A percentile compares a stretch with the other conserved stretches of the same genome.
Evolutionary conservation across 2,329 filamentous ascomycete genomes (phyloP).

Genomic region (Ophiostoma montium): DNA sequence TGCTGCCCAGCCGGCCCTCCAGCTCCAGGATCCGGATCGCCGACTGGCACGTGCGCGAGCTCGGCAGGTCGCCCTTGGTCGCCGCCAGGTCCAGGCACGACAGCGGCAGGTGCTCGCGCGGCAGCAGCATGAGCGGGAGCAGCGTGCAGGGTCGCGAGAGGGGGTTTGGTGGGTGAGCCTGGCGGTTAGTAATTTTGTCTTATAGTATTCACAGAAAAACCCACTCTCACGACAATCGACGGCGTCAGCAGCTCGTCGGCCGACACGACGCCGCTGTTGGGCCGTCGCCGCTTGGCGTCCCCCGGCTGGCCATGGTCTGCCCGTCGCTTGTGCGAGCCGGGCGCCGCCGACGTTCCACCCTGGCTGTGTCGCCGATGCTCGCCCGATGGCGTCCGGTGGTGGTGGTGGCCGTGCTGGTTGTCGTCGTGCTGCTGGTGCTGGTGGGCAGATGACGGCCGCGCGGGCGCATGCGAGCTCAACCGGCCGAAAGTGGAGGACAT

Average conservation of each 20-base stretch:
- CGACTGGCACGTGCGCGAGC: constrained; percentile 44
- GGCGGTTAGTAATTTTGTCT: too few relatives aligned
- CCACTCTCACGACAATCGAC: constrained; percentile 33
- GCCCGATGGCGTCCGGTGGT: neutral
- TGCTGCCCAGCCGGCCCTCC: constrained; percentile 43
- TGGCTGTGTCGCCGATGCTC: neutral
- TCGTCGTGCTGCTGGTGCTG: neutral
- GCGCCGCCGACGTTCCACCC: constrained; percentile 21
- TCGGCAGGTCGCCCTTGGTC: constrained; percentile 34
- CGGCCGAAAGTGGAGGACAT: constrained; percentile 8
- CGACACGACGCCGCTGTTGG: constrained; percentile 17
- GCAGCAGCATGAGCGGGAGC: constrained; percentile 47
- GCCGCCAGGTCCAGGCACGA: constrained; percentile 45
- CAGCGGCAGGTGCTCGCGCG: constrained; percentile 45
- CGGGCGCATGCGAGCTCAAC: constrained; percentile 30
- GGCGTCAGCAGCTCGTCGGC: constrained; percentile 38
- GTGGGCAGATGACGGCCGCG: constrained; percentile 24
- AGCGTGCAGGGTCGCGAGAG: constrained; percentile 39
- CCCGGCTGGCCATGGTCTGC: constrained; percentile 18
- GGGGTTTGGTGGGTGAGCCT: constrained; percentile 38
- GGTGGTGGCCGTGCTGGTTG: too few relatives aligned
- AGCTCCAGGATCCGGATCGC: constrained; percentile 49
- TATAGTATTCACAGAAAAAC: too few relatives aligned
- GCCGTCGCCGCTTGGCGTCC: constrained; percentile 8
- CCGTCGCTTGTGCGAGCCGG: constrained; percentile 15